Conservation (phyloP, 2,329 filamentous ascomycete genomes). For the Passalora sequoiae region DNA sequence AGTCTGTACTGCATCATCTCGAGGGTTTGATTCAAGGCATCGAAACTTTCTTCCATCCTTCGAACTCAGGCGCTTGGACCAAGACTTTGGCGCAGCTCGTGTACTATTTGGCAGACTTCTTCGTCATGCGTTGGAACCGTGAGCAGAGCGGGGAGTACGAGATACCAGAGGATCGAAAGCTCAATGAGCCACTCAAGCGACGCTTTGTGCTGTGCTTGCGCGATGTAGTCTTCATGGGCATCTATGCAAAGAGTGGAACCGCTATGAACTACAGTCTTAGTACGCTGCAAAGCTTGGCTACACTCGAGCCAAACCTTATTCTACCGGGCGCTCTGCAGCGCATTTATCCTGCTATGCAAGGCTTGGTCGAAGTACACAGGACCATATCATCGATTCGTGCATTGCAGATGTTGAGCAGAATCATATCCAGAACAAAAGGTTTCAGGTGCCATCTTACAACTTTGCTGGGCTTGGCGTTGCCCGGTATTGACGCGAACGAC, state of each 20-base stretch:
- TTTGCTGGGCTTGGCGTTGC: constrained; percentile 82
- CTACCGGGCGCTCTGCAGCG: constrained; percentile 88
- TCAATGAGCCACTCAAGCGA: constrained; percentile 74
- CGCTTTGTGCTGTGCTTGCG: constrained; percentile 84
- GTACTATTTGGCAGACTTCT: constrained; percentile 89
- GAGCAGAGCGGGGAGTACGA: constrained; percentile 91
- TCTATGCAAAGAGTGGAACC: constrained; percentile 91
- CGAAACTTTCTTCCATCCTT: constrained; percentile 98
- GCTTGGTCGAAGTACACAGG: constrained; percentile 91
- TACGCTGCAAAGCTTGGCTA: constrained; percentile 82
- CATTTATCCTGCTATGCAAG: constrained; percentile 95
- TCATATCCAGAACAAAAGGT: constrained; percentile 90
- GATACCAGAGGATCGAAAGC: constrained; percentile 69
- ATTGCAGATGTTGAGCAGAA: constrained; percentile 83
- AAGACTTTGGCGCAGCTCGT: constrained; percentile 83
- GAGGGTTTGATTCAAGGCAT: constrained; percentile 91
- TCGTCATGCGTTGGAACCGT: constrained; percentile 95
- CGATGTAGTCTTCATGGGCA: constrained; percentile 96
- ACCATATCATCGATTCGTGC: constrained; percentile 91
- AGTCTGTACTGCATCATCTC: constrained; percentile 73
- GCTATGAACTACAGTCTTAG: constrained; percentile 89
- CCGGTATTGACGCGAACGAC: constrained; percentile 96
- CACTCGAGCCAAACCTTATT: constrained; percentile 84
- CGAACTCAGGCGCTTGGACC: constrained; percentile 90
- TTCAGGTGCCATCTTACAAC: constrained; percentile 95